These are phyloP conservation scores for Skeletonema marinoi DNA, from an alignment of 108 stramenopile species.

Conservation along the genomic window DNA sequence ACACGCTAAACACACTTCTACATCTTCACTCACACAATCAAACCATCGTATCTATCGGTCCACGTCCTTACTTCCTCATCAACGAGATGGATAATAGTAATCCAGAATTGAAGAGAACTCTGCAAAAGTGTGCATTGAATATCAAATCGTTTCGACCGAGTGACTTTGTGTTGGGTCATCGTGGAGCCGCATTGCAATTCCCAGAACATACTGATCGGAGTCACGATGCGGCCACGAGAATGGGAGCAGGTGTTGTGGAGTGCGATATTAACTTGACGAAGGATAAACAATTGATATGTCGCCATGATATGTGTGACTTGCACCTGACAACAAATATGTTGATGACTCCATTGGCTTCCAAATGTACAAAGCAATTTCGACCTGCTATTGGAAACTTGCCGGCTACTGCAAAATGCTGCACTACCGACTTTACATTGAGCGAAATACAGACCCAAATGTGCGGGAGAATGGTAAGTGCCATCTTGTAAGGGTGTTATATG, in stretches of 20 bases:
- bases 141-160: slow-evolving; percentile 4
- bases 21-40: neutral
- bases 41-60: slow-evolving; percentile 5
- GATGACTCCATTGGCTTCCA: slow-evolving; percentile 2
- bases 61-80: slow-evolving; percentile 13
- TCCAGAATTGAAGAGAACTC: slow-evolving; percentile 5
- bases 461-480: slow-evolving; percentile 6
- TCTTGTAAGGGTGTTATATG: too few relatives aligned
- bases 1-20: neutral
- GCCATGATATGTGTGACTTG: slow-evolving; percentile 4
- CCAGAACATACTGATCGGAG: slow-evolving; percentile 10
- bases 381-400: neutral
- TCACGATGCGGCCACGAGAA: slow-evolving; percentile 14
- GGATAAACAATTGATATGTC: slow-evolving; percentile 8
- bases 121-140: neutral
- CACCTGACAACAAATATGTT: slow-evolving; percentile 12
- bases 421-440: slow-evolving; percentile 10
- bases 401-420: slow-evolving; percentile 5
- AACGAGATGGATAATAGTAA: slow-evolving; percentile 13
- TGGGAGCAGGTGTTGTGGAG: slow-evolving; percentile 14
- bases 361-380: slow-evolving; percentile 9
- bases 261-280: slow-evolving; percentile 9
- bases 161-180: slow-evolving; percentile 18
- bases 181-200: slow-evolving; percentile 18
- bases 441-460: slow-evolving; percentile 12